phyloP scores from a whole-genome alignment of 1,284 basidiomycete species.

The Heliocybe sulcata region DNA sequence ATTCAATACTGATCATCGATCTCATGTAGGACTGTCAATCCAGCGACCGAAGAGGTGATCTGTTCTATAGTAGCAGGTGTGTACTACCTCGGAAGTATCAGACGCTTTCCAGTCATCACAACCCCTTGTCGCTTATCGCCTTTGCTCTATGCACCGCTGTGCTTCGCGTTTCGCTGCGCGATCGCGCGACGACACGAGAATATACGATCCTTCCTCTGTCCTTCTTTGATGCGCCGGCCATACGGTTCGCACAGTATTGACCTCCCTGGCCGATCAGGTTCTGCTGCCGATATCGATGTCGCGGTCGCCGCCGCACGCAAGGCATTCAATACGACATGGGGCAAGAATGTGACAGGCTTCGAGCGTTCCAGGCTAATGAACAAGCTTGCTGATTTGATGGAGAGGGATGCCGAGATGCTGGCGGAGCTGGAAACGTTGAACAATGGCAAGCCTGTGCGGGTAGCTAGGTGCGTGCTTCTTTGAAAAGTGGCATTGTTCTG shows the following conservation, averaged over 20 bases:
- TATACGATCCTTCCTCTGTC: conserved; percentile 5
- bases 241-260: conserved; percentile 10
- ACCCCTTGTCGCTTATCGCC: background rate
- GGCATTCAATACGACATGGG: conserved; percentile 88
- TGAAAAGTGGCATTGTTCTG: background rate
- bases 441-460: conserved; percentile 79
- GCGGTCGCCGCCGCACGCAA: conserved; percentile 81
- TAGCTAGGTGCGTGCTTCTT: conserved; percentile 45
- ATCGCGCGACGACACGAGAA: background rate
- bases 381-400: conserved; percentile 90
- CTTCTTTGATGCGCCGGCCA: background rate
- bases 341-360: conserved; percentile 77
- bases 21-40: conserved; percentile 52
- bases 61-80: conserved; percentile 64
- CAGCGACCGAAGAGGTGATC: conserved; percentile 67
- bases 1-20: conserved; percentile 2
- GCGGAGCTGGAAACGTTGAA: conserved; percentile 78
- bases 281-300: conserved; percentile 70
- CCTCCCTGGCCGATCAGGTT: conserved; percentile 37
- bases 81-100: conserved; percentile 6
- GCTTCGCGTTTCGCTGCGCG: background rate
- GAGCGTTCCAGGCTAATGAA: conserved; percentile 76
- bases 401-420: conserved; percentile 72
- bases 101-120: background rate
- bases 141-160: background rate